Evolutionary conservation across 2,329 filamentous ascomycete species (phyloP).

Genomic region (Penicillium corylophilum): DNA sequence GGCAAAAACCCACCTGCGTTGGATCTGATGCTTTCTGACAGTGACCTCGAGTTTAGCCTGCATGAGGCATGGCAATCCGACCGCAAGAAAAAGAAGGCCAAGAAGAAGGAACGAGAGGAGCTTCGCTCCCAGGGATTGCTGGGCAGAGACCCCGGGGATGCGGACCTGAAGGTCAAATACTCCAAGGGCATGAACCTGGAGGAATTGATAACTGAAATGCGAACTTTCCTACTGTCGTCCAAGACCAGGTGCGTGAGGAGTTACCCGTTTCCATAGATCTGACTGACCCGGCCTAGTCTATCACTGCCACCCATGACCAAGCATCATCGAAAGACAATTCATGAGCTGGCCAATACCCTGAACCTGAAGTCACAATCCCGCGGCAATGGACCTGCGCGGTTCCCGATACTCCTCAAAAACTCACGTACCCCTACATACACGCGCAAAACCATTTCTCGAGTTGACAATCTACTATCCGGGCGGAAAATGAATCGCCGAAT

Average conservation of each 20-base stretch:
- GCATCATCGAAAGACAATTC: slow-evolving; percentile 71
- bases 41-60: slow-evolving; percentile 63
- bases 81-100: slow-evolving; percentile 67
- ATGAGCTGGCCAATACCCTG: slow-evolving; percentile 73
- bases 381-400: slow-evolving; percentile 70
- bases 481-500: slow-evolving; percentile 29
- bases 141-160: slow-evolving; percentile 54
- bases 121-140: slow-evolving; percentile 66
- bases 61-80: slow-evolving; percentile 65
- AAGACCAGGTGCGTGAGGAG: slow-evolving; percentile 59
- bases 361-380: slow-evolving; percentile 81
- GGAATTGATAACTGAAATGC: slow-evolving; percentile 71
- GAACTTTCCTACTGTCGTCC: slow-evolving; percentile 64
- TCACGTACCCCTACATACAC: slow-evolving; percentile 62
- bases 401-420: slow-evolving; percentile 75
- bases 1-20: slow-evolving; percentile 53
- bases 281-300: slow-evolving; percentile 51
- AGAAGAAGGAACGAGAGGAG: slow-evolving; percentile 68
- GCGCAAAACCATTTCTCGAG: slow-evolving; percentile 52
- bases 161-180: slow-evolving; percentile 70
- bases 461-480: slow-evolving; percentile 42
- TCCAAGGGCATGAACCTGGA: slow-evolving; percentile 67
- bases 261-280: not conserved
- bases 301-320: slow-evolving; percentile 83
- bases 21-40: slow-evolving; percentile 61